These are phyloP conservation scores for Dactylellina haptotyla DNA, from an alignment of 2,329 filamentous ascomycete genomes.

Conservation along the genomic window DNA sequence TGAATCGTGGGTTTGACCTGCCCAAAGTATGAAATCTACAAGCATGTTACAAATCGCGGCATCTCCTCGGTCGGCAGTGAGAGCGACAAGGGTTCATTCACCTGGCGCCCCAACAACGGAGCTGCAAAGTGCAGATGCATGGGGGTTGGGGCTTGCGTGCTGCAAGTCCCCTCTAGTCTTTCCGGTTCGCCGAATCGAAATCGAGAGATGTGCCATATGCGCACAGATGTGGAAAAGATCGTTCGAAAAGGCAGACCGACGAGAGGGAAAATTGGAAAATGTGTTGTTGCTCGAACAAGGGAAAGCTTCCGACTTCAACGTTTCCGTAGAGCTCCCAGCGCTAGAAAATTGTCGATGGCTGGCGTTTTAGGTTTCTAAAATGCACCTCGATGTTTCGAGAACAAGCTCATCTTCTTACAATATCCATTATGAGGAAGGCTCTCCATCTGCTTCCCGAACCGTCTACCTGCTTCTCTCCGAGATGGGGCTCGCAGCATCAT, in stretches of 20 bases:
- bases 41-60: not conserved
- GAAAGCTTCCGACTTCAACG: too few species aligned
- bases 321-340: too few species aligned
- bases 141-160: not conserved
- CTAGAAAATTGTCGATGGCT: too few species aligned
- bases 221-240: conserved; percentile 3
- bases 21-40: not conserved
- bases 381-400: not conserved
- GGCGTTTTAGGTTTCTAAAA: too few species aligned
- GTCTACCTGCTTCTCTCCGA: too few species aligned
- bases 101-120: too few species aligned
- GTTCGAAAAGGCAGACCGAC: not conserved
- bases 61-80: too few species aligned
- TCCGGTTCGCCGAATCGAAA: conserved; percentile 49
- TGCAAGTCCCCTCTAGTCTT: conserved; percentile 24
- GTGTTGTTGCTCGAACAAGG: too few species aligned
- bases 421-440: not conserved
- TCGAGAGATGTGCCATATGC: conserved; percentile 14
- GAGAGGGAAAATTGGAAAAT: not conserved
- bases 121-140: too few species aligned
- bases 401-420: not conserved
- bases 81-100: not conserved
- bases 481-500: too few species aligned
- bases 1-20: not conserved
- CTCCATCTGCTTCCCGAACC: not conserved